phyloP scores from a whole-genome alignment of 1,139 yeast species.

The Suhomyces yuchorum region DNA sequence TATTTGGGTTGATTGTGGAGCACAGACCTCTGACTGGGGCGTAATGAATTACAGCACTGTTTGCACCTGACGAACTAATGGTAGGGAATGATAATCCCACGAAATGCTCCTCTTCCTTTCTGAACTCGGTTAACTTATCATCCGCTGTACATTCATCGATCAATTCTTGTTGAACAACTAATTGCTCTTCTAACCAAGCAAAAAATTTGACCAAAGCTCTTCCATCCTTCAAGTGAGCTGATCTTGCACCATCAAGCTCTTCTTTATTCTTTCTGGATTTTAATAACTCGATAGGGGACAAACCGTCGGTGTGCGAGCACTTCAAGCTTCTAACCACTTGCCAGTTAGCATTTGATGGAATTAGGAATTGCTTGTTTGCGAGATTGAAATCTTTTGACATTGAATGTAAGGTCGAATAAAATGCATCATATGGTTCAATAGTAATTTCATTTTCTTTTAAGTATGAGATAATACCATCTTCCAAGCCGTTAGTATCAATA shows the following conservation, averaged over 20 bases:
- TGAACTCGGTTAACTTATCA: slow-evolving; percentile 62
- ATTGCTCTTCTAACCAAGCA: slow-evolving; percentile 80
- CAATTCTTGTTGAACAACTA: slow-evolving; percentile 54
- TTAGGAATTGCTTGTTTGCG: slow-evolving; percentile 48
- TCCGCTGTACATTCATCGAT: slow-evolving; percentile 84
- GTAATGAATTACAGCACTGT: slow-evolving; percentile 93
- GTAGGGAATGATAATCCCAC: slow-evolving; percentile 89
- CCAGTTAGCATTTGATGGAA: slow-evolving; percentile 79
- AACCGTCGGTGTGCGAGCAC: slow-evolving; percentile 42
- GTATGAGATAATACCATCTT: slow-evolving; percentile 20
- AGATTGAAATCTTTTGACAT: slow-evolving; percentile 45
- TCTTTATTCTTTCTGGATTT: slow-evolving; percentile 75
- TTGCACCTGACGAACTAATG: slow-evolving; percentile 89
- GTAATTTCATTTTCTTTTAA: slow-evolving; percentile 42
- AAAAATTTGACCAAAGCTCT: slow-evolving; percentile 76
- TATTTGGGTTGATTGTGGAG: slow-evolving; percentile 69
- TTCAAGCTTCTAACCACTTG: slow-evolving; percentile 63
- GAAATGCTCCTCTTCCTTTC: slow-evolving; percentile 63
- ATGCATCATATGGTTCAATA: slow-evolving; percentile 54
- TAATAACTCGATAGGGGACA: slow-evolving; percentile 67
- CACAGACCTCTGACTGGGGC: slow-evolving; percentile 65
- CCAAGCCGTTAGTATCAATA: slow-evolving; percentile 42
- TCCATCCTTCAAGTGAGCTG: slow-evolving; percentile 87
- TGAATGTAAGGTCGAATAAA: slow-evolving; percentile 56
- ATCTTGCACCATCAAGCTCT: slow-evolving; percentile 75